A percentile compares a stretch with the other conserved stretches of the same genome.
Evolutionary conservation across 2,329 filamentous ascomycete species (phyloP).

Genomic region (Pseudocercospora vitis): DNA sequence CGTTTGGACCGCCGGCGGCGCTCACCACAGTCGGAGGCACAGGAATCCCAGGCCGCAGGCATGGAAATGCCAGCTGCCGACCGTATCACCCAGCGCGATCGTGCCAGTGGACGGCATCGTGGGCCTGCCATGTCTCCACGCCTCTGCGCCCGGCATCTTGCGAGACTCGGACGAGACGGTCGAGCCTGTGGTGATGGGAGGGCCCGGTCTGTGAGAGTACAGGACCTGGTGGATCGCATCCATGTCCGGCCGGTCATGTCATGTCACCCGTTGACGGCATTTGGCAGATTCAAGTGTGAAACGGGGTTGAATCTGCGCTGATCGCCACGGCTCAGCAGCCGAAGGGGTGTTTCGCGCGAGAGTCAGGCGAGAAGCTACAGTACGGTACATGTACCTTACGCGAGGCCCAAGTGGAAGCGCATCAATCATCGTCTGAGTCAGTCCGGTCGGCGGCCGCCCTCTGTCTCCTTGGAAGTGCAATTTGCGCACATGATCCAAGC

Average conservation of each 20-base stretch:
- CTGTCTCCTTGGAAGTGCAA: neutral
- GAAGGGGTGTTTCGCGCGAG: constrained; percentile 15
- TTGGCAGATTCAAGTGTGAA: constrained; percentile 17
- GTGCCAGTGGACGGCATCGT: neutral
- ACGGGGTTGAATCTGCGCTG: constrained; percentile 20
- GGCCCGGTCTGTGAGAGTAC: neutral
- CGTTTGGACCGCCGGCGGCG: constrained; percentile 4
- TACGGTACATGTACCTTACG: too few species aligned
- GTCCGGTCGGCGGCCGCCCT: neutral
- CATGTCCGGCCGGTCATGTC: constrained; percentile 11
- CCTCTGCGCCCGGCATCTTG: neutral
- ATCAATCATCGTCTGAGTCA: constrained; percentile 11
- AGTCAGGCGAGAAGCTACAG: constrained; percentile 17
- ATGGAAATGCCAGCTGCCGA: constrained; percentile 1
- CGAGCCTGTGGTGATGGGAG: neutral
- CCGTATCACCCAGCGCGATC: constrained; percentile 5
- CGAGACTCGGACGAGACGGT: neutral
- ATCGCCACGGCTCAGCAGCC: constrained; percentile 15
- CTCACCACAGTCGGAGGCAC: constrained; percentile 4
- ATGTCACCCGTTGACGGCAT: constrained; percentile 17
- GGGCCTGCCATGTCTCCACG: neutral
- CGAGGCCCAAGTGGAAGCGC: constrained; percentile 6
- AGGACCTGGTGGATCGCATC: neutral
- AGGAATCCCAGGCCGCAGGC: constrained; percentile 3
- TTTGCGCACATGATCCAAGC: constrained; percentile 2